These are phyloP conservation scores for Pseudocohnilembus persalinus DNA, from an alignment of 169 alveolate genomes.

Conservation along the genomic window DNA sequence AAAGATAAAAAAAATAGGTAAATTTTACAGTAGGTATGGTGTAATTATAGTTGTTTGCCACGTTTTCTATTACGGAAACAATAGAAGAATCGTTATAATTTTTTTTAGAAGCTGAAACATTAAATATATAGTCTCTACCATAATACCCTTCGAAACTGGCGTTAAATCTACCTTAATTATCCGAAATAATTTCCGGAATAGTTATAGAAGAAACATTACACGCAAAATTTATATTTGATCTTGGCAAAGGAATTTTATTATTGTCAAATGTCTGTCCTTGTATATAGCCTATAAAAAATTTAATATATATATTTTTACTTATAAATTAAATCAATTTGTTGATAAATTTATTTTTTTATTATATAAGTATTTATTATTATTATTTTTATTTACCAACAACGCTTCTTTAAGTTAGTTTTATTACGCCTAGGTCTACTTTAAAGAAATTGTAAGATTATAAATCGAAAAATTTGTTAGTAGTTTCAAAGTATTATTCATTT, in stretches of 20 bases:
- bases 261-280: neutral
- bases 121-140: neutral
- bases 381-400: no score
- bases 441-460: no score
- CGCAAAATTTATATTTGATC: neutral
- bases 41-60: neutral
- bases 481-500: no score
- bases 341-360: no score
- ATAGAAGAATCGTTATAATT: neutral
- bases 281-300: neutral
- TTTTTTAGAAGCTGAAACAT: neutral
- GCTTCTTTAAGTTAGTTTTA: no score
- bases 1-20: no score
- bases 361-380: no score
- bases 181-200: neutral
- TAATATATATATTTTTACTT: no score
- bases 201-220: neutral
- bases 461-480: neutral
- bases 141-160: neutral
- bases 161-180: neutral
- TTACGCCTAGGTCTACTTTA: neutral
- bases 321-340: no score
- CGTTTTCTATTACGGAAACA: neutral
- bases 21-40: neutral
- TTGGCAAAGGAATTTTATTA: neutral